Evolutionary conservation across 495 filamentous ascomycete species (phyloP).

Genomic region (Lasiosphaeria hispida): DNA sequence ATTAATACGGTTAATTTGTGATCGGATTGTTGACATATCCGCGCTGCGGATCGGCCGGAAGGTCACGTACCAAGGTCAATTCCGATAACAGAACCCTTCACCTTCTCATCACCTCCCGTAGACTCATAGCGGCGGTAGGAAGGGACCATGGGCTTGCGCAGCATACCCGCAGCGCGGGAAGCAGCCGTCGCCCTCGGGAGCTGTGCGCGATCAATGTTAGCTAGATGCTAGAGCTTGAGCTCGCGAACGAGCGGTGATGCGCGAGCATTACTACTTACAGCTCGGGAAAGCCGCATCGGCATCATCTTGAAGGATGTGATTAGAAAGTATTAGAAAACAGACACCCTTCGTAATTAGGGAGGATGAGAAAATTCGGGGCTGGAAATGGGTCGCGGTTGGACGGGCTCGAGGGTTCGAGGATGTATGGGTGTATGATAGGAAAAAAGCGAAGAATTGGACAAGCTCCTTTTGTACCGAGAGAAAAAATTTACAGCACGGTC

Average conservation of each 20-base stretch:
- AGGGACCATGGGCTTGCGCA: conserved; percentile 47
- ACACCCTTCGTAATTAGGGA: conserved; percentile 25
- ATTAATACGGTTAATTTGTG: conserved; percentile 19
- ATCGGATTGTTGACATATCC: background rate
- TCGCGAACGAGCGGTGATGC: conserved; percentile 15
- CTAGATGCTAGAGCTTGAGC: conserved; percentile 16
- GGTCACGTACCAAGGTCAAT: conserved; percentile 87
- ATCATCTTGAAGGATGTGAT: conserved; percentile 58
- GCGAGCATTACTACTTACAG: conserved; percentile 51
- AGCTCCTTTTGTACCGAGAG: conserved; percentile 23
- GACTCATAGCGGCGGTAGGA: conserved; percentile 70
- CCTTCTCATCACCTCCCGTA: conserved; percentile 65
- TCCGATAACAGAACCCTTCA: conserved; percentile 95
- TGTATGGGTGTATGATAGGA: conserved; percentile 20
- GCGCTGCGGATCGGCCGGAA: background rate
- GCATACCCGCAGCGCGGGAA: conserved; percentile 62
- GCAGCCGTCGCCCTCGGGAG: conserved; percentile 41
- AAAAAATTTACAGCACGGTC: conserved; percentile 43
- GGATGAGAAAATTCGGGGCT: conserved; percentile 33
- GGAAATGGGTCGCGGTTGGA: conserved; percentile 29
- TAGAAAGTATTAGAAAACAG: conserved; percentile 23
- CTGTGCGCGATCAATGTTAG: conserved; percentile 39
- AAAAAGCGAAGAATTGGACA: conserved; percentile 17
- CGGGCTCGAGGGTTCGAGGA: conserved; percentile 12
- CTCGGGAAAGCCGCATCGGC: conserved; percentile 61